A percentile compares a stretch with the other conserved stretches of the same genome.
Evolutionary conservation across 306 rosid species (phyloP).

Genomic region (Coriaria nepalensis): DNA sequence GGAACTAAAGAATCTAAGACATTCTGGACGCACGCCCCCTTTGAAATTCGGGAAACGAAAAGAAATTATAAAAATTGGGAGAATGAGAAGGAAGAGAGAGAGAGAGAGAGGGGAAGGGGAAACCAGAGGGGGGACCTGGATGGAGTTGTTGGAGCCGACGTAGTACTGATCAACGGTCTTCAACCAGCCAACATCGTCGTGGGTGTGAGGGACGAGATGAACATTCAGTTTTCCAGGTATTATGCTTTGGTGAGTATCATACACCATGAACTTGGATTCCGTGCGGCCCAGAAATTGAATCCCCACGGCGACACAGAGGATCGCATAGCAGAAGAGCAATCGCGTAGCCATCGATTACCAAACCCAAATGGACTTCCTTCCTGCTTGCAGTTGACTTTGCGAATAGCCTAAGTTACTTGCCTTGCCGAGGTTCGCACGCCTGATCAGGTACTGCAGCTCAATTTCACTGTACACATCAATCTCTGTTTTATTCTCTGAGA

Average conservation of each 20-base stretch:
- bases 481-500: too few species aligned
- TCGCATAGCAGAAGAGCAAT: too few species aligned
- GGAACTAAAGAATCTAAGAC: constrained; percentile 40
- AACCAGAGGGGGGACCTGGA: constrained; percentile 21
- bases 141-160: constrained; percentile 48
- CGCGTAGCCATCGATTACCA: too few species aligned
- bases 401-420: too few species aligned
- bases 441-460: too few species aligned
- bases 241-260: constrained; percentile 25
- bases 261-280: constrained; percentile 26
- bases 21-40: constrained; percentile 40
- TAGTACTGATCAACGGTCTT: constrained; percentile 53
- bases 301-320: too few species aligned
- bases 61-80: neutral
- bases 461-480: too few species aligned
- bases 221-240: constrained; percentile 37
- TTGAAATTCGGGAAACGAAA: neutral
- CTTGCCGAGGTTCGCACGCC: too few species aligned
- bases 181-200: constrained; percentile 53
- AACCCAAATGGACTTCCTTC: too few species aligned
- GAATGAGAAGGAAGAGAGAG: too few species aligned
- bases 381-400: too few species aligned
- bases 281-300: too few species aligned
- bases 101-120: neutral
- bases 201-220: constrained; percentile 45